A percentile compares a stretch with the other conserved stretches of the same genome.
These are phyloP conservation scores for Puccinia novopanici DNA, from an alignment of 1,284 basidiomycete genomes.

Conservation along the genomic window DNA sequence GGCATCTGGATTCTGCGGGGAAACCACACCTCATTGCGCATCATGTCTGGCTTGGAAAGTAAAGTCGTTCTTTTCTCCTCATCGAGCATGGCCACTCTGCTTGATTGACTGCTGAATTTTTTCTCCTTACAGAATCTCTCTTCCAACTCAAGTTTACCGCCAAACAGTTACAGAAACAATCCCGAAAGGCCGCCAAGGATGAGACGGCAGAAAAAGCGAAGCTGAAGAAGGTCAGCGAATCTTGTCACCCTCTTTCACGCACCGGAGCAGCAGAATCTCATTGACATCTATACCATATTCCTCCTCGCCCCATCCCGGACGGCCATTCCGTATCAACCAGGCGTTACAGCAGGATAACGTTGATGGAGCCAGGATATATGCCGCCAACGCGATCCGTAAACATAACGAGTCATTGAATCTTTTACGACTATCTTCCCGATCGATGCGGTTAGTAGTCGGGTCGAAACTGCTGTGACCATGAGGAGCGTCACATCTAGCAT, in stretches of 20 bases:
- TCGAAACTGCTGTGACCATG: slow-evolving; percentile 99
- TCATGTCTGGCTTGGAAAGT: slow-evolving; percentile 49
- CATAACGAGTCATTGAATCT: slow-evolving; percentile 93
- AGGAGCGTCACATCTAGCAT: slow-evolving; percentile 88
- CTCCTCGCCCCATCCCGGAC: neutral
- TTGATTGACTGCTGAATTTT: slow-evolving; percentile 56
- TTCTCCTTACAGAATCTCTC: slow-evolving; percentile 71
- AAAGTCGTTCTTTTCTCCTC: neutral
- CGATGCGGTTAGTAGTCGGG: slow-evolving; percentile 92
- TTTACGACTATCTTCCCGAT: slow-evolving; percentile 83
- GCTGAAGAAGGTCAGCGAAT: slow-evolving; percentile 75
- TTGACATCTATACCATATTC: neutral
- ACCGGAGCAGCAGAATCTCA: neutral
- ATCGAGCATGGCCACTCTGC: neutral
- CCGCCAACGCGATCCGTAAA: slow-evolving; percentile 96
- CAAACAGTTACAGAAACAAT: slow-evolving; percentile 84
- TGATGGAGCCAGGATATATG: slow-evolving; percentile 98
- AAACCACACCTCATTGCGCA: neutral
- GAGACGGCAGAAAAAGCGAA: slow-evolving; percentile 80
- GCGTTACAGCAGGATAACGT: slow-evolving; percentile 94
- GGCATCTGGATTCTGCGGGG: too few relatives aligned
- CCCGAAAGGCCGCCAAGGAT: slow-evolving; percentile 93
- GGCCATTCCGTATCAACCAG: slow-evolving; percentile 62
- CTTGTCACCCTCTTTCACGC: slow-evolving; percentile 27
- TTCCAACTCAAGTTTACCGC: slow-evolving; percentile 99